A percentile compares a stretch with the other conserved stretches of the same genome.
Evolutionary conservation across 148 eudicot genomes (phyloP).

Genomic region (Fallopia convolvulus): DNA sequence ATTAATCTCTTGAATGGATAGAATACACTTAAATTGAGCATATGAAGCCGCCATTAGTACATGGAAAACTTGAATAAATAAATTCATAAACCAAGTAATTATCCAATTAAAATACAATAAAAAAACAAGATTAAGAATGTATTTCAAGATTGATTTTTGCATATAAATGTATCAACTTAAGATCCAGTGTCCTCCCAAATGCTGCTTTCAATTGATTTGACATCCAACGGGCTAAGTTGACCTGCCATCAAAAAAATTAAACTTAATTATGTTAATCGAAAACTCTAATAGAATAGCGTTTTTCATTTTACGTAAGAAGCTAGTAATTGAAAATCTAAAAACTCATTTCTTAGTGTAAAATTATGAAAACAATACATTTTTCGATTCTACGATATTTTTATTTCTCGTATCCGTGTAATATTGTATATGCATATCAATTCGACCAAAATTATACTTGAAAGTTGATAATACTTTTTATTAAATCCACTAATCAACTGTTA

Average conservation of each 20-base stretch:
- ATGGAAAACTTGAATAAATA: neutral
- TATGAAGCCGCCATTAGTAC: neutral
- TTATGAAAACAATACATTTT: too few relatives aligned
- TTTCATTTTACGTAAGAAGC: too few relatives aligned
- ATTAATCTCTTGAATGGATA: neutral
- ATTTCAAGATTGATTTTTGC: neutral
- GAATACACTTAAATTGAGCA: neutral
- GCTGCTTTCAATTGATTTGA: slow-evolving; percentile 36
- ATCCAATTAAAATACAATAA: neutral
- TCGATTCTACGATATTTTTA: too few relatives aligned
- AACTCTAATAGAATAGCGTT: too few relatives aligned
- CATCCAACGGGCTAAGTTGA: slow-evolving; percentile 32
- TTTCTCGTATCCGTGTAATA: too few relatives aligned
- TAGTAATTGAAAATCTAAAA: too few relatives aligned
- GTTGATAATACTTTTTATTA: neutral
- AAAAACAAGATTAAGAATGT: neutral
- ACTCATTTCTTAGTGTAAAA: too few relatives aligned
- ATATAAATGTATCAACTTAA: neutral
- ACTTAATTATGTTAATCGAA: neutral
- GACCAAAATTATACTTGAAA: neutral
- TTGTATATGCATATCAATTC: neutral
- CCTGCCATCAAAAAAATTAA: slow-evolving; percentile 29
- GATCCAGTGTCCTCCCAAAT: slow-evolving; percentile 26
- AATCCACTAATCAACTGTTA: neutral
- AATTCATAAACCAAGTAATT: neutral